Base-by-base conservation (phyloP, 2,329 filamentous ascomycete species). In the Fusarium scirpi region DNA sequence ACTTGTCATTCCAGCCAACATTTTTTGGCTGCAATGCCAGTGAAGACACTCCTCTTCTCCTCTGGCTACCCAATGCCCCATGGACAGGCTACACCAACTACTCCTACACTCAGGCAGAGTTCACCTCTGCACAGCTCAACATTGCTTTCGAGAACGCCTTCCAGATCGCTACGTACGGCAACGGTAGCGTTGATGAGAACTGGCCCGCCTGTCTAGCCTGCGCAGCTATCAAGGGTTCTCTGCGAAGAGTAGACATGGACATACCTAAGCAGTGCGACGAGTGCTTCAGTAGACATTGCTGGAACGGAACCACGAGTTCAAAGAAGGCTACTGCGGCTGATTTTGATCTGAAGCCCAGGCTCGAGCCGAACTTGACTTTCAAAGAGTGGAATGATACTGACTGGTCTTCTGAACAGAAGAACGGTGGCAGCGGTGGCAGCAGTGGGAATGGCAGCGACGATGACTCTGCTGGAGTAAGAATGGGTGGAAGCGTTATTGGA, bases 141-240 rank as follows among this genome's bases (percentile, higher is more conserved):
- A 53, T 70, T 22, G 70, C 69, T 6, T 46, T 74, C 16, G 74
- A 75, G 0, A 97, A 97, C 80, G 94, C 92, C 6, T 94, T 92
- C 81, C 87, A 95, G 74, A 86, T 90, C 8, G 94, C 88, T 1
- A 97, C 94, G 0, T 90, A 91, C 82, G 94, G 87, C 27, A 97
- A 97, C 77, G 88, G 86, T 25, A 93, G 92, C 0, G 73, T 90
- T 2, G 90, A 95, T 76, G 71, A 79, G 2, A 79, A 89, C 41
- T 97, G 94, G 94, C 85, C 90, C 0, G 85, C 89, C 0, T 97
- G 94, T 72, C 89, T 95, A 2, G 93, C 90, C 3, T 97, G 94
- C 78, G 94, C 94, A 1, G 89, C 94, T 8, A 84, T 97, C 12
- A 88, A 85, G 56, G 86, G 93, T 34, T 92, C 89, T 53, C 84